Evolutionary conservation across 106 monocot genomes (phyloP), one percentile per base, ranked within the genome.

Genomic region (Dendrobium catenatum): DNA sequence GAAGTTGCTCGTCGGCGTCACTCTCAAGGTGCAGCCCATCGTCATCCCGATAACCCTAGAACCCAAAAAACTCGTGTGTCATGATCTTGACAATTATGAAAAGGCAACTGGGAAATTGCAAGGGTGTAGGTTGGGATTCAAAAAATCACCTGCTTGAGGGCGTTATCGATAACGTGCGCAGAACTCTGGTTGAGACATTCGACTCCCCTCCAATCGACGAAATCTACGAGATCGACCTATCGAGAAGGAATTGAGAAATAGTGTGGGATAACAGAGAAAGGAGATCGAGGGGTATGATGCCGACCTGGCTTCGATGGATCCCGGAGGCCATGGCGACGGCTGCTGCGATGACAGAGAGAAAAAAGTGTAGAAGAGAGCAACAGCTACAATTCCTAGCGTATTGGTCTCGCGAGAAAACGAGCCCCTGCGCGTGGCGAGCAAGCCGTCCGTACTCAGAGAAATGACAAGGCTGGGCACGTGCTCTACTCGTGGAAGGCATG

Each of bases 211-310:
- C 98, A 98, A 44, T 95, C 95, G 64, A 99, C 81, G 87, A 89
- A 91, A 80, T 99, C 98, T 61, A 95, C 86, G 75, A 99, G 89
- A 88, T 99, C 98, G 27, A 93, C 98, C 98, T 99, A 41, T 13
- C 20, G 4, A 29, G 49, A 6, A 20, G 68, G 24, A 2, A 26
- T 10, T 37, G 40, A 74, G 79, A 22, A 58, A n/a, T 22, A 16
- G 41, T 7, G 31, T 29, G 8, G 2, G 19, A 19, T 6, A 42
- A 0, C 5, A 77, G 19, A 49, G 47, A 29, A 7, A 42, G 11
- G 16, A 5, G 37, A 67, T 44, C 56, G 56, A 37, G 40, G 27
- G 47, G 18, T 70, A 41, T 13, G 58, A 10, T 15, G 31, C 48
- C 8, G 72, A 83, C 88, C 88, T 83, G 88, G 78, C 66, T 58